Evolutionary conservation across 2,329 filamentous ascomycete species (phyloP), one percentile per base, ranked within the genome.

Genomic region (Nemania abortiva): DNA sequence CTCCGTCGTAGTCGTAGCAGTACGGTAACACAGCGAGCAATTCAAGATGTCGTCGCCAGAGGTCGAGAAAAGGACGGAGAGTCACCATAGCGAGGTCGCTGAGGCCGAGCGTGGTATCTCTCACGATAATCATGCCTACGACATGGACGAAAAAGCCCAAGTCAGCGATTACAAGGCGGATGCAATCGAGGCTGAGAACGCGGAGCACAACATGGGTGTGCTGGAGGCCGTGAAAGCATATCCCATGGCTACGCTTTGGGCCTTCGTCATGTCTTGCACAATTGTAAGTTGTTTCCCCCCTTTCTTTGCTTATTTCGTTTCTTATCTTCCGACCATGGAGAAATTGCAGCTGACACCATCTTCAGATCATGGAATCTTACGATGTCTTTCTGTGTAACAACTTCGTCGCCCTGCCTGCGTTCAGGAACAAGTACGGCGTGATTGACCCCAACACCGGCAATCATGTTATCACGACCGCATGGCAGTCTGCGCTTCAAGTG

Each of bases 341-440:
- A 22, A 56, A 65, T 64, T 15, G 29, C 45, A 57, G 67, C 74
- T 75, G 60, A 76, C 65, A 60, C 39, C 50, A 72, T 65, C 22
- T 9, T 49, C n/a, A 90, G 88, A 88, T 89, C 73, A 90, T 90
- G 88, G 88, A 90, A 77, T 86, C 88, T 4, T 90, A 89, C 82
- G 84, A 84, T 77, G 85, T 90, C 70, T 90, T 90, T 81, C 80
- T 90, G 24, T 88, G 86, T 75, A 85, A 85, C 57, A 85, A 87
- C 67, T 90, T 90, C 77, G 78, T 90, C 50, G 87, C 88, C 66
- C 81, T 85, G 7, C 62, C 78, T 24, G 68, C 74, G 18, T 90
- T 90, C 79, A 78, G 73, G 34, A 1, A 81, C 0, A 70, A 81
- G 3, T 90, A 81, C 73, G 88, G 88, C 71, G 78, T 87, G 42